Conservation (phyloP, 2,329 filamentous ascomycete genomes). For the Teratosphaeria destructans region DNA sequence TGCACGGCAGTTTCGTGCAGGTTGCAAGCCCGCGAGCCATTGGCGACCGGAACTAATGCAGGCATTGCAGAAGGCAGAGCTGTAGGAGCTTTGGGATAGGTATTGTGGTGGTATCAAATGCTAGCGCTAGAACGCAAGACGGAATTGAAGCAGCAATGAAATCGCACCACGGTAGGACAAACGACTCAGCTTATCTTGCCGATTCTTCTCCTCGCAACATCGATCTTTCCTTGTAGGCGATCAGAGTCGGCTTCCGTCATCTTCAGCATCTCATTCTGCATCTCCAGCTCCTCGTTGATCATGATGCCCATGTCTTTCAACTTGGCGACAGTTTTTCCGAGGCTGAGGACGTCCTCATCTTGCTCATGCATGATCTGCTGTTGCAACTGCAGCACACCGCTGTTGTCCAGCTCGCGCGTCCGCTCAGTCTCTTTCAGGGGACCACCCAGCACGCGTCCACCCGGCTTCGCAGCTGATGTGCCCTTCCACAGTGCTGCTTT, state of each 20-base stretch:
- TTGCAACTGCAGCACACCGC: slow-evolving; percentile 63
- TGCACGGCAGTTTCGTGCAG: not conserved
- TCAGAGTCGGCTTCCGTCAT: slow-evolving; percentile 57
- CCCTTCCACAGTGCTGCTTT: slow-evolving; percentile 27
- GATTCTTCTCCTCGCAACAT: slow-evolving; percentile 62
- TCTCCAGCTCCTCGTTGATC: slow-evolving; percentile 62
- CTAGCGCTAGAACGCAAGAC: slow-evolving; percentile 6
- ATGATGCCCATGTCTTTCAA: slow-evolving; percentile 69
- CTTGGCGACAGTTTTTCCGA: slow-evolving; percentile 58
- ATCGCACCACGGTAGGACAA: not conserved
- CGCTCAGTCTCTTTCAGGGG: slow-evolving; percentile 60
- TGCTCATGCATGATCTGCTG: slow-evolving; percentile 64
- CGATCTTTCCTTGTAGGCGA: slow-evolving; percentile 56
- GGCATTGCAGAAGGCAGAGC: not conserved
- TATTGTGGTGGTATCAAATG: not conserved
- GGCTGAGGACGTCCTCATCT: slow-evolving; percentile 58
- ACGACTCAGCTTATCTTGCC: slow-evolving; percentile 45
- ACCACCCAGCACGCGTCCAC: slow-evolving; percentile 63
- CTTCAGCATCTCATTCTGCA: slow-evolving; percentile 61
- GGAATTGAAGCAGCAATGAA: not conserved
- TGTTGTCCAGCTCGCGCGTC: slow-evolving; percentile 67
- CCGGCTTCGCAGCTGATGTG: slow-evolving; percentile 22
- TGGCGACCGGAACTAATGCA: not conserved
- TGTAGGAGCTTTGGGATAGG: not conserved
- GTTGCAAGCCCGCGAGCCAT: not conserved